These are phyloP conservation scores for Yamadazyma triangularis DNA, from an alignment of 1,139 yeast genomes.

Conservation along the genomic window DNA sequence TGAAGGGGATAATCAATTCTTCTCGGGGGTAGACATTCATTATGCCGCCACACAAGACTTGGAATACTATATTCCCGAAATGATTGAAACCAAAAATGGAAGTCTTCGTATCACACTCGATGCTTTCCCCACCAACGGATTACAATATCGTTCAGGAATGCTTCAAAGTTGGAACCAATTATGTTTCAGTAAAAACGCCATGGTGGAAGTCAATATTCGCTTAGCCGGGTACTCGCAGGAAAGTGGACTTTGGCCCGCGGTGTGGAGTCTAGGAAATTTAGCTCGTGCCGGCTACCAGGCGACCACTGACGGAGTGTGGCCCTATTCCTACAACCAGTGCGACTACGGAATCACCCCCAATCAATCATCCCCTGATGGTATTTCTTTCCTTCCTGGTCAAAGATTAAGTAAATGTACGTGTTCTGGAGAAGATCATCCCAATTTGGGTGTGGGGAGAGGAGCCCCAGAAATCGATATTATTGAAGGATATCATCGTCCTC, in stretches of 20 bases:
- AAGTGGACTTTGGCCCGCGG: conserved; percentile 29
- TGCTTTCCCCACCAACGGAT: conserved; percentile 20
- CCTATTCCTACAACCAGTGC: conserved; percentile 28
- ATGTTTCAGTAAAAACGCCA: conserved; percentile 24
- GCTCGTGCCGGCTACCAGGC: conserved; percentile 29
- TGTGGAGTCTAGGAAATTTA: conserved; percentile 29
- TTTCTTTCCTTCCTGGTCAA: conserved; percentile 28
- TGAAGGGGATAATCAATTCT: conserved; percentile 29
- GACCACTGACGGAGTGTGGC: conserved; percentile 31
- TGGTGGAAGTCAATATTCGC: conserved; percentile 20
- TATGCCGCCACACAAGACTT: conserved; percentile 28
- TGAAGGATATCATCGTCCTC: conserved; percentile 21
- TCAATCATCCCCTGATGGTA: conserved; percentile 27
- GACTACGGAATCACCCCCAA: conserved; percentile 27
- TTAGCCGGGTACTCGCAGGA: conserved; percentile 22
- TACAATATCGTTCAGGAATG: conserved; percentile 26
- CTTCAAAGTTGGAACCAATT: conserved; percentile 28
- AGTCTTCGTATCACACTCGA: conserved; percentile 19
- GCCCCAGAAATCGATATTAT: conserved; percentile 32
- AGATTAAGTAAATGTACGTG: conserved; percentile 22
- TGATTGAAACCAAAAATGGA: conserved; percentile 23
- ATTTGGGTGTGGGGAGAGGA: conserved; percentile 24
- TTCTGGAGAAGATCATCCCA: conserved; percentile 27
- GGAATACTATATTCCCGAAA: conserved; percentile 30
- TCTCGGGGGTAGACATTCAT: conserved; percentile 25